Evolutionary conservation across 148 eudicot species (phyloP), one percentile per base, ranked within the genome.

Genomic region (Hydrangea macrophylla): DNA sequence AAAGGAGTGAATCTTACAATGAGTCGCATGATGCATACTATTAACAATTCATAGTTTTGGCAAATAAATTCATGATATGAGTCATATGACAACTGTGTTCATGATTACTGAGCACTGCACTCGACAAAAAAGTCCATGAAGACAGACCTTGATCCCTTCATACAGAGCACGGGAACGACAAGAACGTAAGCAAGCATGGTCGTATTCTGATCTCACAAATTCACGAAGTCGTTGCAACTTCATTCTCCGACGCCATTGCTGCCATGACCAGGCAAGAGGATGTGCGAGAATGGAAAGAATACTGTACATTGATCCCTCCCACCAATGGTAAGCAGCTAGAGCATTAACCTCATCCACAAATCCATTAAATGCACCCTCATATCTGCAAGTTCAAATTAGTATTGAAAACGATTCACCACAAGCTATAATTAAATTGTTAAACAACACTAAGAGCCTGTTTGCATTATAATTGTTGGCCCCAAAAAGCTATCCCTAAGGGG

Each of bases 261-360:
- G 88, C 99, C 99, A 95, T 62, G 99, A 95, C 93, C 94, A 95
- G 48, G 97, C 99, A 74, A 95, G 75, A 67, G 99, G 97, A 76
- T 82, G 84, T 65, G 86, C 93, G 64, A 95, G 75, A 62, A 95
- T 78, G 68, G 88, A 79, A 65, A 95, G 88, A 77, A 95, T 86
- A 78, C 84, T 83, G 72, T 87, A 83, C 9, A 89, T 78, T 25
- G 98, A 84, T 33, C 96, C 98, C 76, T 92, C 98, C 98, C 98
- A 92, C 98, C 98, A 92, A 53, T 90, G 98, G 74, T 90, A 92
- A 50, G 92, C 71, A 22, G 98, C 87, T 44, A 92, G 74, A 40
- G 87, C 81, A 78, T 92, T 92, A 72, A 90, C 82, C 76, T 92
- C 98, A 75, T 92, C 94, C 68, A 92, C 96, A 80, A 92, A 92